These are phyloP conservation scores for Haplographium delicatum DNA, from an alignment of 495 filamentous ascomycete genomes.

Conservation along the genomic window DNA sequence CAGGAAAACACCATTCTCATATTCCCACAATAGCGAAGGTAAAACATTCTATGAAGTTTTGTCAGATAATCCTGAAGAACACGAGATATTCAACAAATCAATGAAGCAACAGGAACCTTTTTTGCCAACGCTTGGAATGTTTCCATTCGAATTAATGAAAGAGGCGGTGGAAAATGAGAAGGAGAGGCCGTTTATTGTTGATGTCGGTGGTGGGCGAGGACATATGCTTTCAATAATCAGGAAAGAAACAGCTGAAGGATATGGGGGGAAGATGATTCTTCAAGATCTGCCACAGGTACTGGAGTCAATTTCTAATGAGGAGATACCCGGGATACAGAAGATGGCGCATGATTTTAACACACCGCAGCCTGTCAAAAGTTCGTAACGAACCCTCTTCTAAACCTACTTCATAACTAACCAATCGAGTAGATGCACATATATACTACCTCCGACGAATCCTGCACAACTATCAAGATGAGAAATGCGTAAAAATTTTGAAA, in stretches of 20 bases:
- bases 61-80: not conserved
- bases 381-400: not conserved
- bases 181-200: slow-evolving; percentile 26
- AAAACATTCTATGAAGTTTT: slow-evolving; percentile 7
- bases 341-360: slow-evolving; percentile 46
- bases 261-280: slow-evolving; percentile 34
- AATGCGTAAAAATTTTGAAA: slow-evolving; percentile 22
- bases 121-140: slow-evolving; percentile 33
- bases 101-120: slow-evolving; percentile 26
- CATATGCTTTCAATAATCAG: slow-evolving; percentile 8
- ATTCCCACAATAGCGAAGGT: not conserved
- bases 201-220: slow-evolving; percentile 26
- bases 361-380: slow-evolving; percentile 41
- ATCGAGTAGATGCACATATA: slow-evolving; percentile 17
- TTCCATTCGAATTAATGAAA: slow-evolving; percentile 29
- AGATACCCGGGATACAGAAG: slow-evolving; percentile 37
- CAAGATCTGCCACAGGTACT: slow-evolving; percentile 47
- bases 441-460: slow-evolving; percentile 34
- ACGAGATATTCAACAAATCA: not conserved
- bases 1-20: slow-evolving; percentile 6
- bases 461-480: slow-evolving; percentile 28
- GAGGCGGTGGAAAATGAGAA: slow-evolving; percentile 29
- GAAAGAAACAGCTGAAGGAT: not conserved
- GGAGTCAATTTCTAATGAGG: slow-evolving; percentile 9
- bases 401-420: not conserved